Conservation (phyloP, 139 green algal genomes). For the Parachlorella kessleri region DNA sequence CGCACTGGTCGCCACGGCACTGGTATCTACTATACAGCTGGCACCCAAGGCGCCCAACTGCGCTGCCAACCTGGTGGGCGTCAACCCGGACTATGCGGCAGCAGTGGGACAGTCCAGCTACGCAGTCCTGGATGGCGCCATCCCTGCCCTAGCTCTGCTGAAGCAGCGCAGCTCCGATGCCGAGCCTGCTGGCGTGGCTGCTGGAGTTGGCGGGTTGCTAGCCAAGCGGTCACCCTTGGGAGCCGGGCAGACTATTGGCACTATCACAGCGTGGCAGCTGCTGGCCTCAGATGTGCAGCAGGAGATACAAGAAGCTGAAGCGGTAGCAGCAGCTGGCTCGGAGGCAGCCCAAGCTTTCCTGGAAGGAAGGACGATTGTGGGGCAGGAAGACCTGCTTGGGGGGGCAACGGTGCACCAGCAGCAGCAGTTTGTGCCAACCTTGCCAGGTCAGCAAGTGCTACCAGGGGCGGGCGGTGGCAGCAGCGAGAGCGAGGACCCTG, state of each 20-base stretch:
- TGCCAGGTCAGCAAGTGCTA: not conserved
- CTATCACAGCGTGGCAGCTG: slow-evolving; percentile 31
- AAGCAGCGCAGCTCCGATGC: not conserved
- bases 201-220: too few species aligned
- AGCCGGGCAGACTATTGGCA: slow-evolving; percentile 5
- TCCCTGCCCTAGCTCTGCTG: not conserved
- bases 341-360: not conserved
- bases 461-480: not conserved
- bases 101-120: not conserved
- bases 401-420: too few species aligned
- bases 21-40: too few species aligned
- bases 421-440: not conserved
- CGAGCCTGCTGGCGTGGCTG: too few species aligned
- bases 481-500: not conserved
- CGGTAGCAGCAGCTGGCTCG: not conserved
- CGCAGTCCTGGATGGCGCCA: not conserved
- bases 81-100: too few species aligned
- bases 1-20: too few species aligned
- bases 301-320: not conserved
- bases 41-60: too few species aligned
- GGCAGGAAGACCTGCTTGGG: not conserved
- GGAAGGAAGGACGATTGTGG: not conserved
- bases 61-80: too few species aligned
- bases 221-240: not conserved
- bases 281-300: slow-evolving; percentile 14